Evolutionary conservation across 441 rosid genomes (phyloP), one percentile per base, ranked within the genome.

Genomic region (Mallotus japonicus): DNA sequence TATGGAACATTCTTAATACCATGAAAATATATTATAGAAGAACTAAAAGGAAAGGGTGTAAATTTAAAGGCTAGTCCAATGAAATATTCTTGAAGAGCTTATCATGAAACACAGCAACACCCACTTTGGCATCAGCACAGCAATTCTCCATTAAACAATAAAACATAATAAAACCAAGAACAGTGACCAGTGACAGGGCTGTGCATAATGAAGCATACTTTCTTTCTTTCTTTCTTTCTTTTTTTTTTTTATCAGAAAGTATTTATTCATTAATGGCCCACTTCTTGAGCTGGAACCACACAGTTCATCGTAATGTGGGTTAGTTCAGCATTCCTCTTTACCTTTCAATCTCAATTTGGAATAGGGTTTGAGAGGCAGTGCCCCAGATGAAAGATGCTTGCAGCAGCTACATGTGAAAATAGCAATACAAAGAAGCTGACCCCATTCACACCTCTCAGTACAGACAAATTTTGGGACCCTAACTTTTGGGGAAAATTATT

Each of bases 261-360:
- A 28, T 3, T 28, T 28, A 28, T 28, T 28, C 32, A 42, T 42
- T 67, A 69, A 67, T 54, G 67, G 60, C 16, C 4, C 12, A 49
- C 62, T 67, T 77, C 74, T 60, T 73, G 76, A 73, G 76, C 78
- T 62, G 81, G 80, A 28, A 80, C 65, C 82, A 78, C 77, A 49
- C 40, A 46, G 57, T 73, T 50, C 22, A 20, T 15, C 0, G 66
- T 34, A 13, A 46, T 44, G 22, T 46, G 72, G 28, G 69, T 14
- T 51, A 16, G 20, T 54, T 20, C 24, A 40, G 50, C 69, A 78
- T 47, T 16, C 50, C 19, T 64, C 47, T 47, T 5, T 54, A n/a
- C 28, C 37, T 53, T 6, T 69, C 32, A 28, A 1, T 28, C 32
- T 28, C 32, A 28, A 28, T 2, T 1, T 40, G 13, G 10, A 8